These are phyloP conservation scores for Nicotiana undulata DNA, from an alignment of 257 asterid species.

Conservation along the genomic window DNA sequence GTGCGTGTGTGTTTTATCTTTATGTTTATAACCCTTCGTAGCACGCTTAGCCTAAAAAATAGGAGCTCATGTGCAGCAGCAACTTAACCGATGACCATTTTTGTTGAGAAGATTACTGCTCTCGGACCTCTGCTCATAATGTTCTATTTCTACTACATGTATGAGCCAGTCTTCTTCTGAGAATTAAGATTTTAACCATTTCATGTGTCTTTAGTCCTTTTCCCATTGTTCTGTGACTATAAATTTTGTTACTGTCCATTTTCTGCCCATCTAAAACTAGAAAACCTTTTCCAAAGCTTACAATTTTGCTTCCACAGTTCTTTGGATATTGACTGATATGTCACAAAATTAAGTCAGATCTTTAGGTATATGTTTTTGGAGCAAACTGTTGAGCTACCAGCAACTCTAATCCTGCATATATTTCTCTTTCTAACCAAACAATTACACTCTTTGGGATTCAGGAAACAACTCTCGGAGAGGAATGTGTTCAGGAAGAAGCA, in stretches of 20 bases:
- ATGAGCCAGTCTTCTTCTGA: background rate
- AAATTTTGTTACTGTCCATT: background rate
- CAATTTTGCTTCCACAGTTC: background rate
- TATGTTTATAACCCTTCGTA: too few relatives aligned
- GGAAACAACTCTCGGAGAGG: background rate
- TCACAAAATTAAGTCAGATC: too few relatives aligned
- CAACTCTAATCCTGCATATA: too few relatives aligned
- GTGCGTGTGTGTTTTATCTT: too few relatives aligned
- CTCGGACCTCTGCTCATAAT: background rate
- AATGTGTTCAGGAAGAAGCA: background rate
- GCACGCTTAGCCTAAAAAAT: too few relatives aligned
- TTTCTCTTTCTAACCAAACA: too few relatives aligned
- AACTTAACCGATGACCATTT: background rate
- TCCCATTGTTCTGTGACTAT: background rate
- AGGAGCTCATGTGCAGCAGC: background rate
- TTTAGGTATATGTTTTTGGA: background rate
- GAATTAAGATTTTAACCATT: background rate
- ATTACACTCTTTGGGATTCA: too few relatives aligned
- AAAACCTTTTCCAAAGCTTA: background rate
- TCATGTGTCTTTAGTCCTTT: background rate
- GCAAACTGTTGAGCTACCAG: background rate
- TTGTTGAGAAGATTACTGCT: background rate
- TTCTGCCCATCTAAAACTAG: background rate
- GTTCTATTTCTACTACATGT: background rate
- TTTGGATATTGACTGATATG: background rate